Conservation (phyloP, 73 alveolate species). For the Paramecium octaurelia region DNA sequence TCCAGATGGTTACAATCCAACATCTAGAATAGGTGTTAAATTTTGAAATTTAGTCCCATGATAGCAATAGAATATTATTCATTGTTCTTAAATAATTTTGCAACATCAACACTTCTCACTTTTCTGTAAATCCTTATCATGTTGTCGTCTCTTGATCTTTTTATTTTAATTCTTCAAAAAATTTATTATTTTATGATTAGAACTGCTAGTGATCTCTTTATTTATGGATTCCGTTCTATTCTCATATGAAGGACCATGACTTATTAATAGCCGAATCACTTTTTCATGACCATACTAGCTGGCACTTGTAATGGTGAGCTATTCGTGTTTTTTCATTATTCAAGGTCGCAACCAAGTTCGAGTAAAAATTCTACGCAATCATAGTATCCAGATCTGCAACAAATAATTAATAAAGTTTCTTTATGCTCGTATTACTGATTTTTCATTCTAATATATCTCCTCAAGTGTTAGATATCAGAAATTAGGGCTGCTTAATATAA, state of each 20-base stretch:
- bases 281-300: neutral
- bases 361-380: neutral
- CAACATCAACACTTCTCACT: neutral
- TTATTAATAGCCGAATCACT: neutral
- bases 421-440: neutral
- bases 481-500: neutral
- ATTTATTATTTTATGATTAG: too few species aligned
- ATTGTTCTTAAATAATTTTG: neutral
- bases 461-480: neutral
- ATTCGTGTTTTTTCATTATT: neutral
- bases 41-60: neutral
- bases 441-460: neutral
- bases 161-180: neutral
- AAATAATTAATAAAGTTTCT: neutral
- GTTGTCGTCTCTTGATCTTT: neutral
- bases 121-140: neutral
- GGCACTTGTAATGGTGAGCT: neutral
- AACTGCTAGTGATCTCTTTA: neutral
- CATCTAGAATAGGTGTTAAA: neutral
- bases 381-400: conserved; percentile 8
- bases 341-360: neutral
- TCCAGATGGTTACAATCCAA: neutral
- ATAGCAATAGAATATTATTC: neutral
- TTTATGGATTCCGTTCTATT: neutral
- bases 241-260: neutral